phyloP scores from a whole-genome alignment of 768 basidiomycete genomes.

The Daedalea quercina region DNA sequence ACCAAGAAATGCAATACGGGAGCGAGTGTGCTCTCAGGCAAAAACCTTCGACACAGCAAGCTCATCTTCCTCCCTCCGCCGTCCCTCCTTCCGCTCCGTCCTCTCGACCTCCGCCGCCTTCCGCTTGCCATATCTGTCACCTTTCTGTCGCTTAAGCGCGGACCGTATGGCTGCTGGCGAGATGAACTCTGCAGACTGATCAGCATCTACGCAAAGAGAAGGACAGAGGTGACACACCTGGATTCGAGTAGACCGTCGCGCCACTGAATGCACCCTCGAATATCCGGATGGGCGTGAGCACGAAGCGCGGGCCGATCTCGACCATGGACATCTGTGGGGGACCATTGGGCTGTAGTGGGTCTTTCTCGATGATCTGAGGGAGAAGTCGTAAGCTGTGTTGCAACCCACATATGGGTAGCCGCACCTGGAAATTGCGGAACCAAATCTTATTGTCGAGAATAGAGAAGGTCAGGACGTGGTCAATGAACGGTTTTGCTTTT shows the following conservation, averaged over 20 bases:
- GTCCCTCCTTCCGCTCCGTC: slow-evolving; percentile 52
- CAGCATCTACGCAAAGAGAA: not conserved
- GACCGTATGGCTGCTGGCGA: slow-evolving; percentile 80
- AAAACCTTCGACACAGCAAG: slow-evolving; percentile 88
- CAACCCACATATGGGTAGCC: not conserved
- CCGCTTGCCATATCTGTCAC: slow-evolving; percentile 73
- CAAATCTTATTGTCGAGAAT: slow-evolving; percentile 94
- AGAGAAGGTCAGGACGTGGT: slow-evolving; percentile 96
- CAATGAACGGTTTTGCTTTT: slow-evolving; percentile 93
- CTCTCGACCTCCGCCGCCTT: slow-evolving; percentile 74
- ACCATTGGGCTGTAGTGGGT: slow-evolving; percentile 81
- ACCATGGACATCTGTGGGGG: slow-evolving; percentile 83
- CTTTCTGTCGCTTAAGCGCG: slow-evolving; percentile 60
- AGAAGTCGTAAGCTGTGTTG: not conserved
- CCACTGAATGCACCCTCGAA: slow-evolving; percentile 98
- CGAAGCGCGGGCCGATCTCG: slow-evolving; percentile 97
- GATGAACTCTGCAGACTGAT: slow-evolving; percentile 66
- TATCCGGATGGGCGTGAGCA: slow-evolving; percentile 93
- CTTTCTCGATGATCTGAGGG: slow-evolving; percentile 84
- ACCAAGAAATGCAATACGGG: not conserved
- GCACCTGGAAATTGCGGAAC: slow-evolving; percentile 98
- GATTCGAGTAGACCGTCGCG: slow-evolving; percentile 92
- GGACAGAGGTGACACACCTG: slow-evolving; percentile 45
- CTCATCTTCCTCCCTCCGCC: slow-evolving; percentile 65
- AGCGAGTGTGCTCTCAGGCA: slow-evolving; percentile 36